Base-by-base conservation (phyloP, 176 grass and related monocot genomes). In the Thinopyrum elongatum region DNA sequence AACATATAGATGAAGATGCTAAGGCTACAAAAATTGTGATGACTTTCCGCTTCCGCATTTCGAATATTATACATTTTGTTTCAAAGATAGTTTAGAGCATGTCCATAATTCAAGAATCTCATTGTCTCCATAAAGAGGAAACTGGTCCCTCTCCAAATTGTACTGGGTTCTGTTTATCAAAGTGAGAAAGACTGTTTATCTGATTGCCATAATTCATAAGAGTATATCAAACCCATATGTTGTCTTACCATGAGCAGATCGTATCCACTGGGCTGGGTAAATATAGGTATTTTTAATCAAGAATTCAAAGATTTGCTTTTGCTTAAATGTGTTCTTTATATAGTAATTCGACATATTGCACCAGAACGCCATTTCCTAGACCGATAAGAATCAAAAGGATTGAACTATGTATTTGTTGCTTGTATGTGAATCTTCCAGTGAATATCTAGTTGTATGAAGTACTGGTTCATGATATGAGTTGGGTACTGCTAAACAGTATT, bases 11-110 rank as follows among this genome's bases (percentile, higher is more conserved):
- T 9, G 17, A 30, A 67, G 28, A 81, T 49, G 38, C 19, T 81
- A 83, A 62, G 53, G 81, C 19, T 61, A 15, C 51, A 62, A 21
- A 83, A 69, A 39, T 72, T 21, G 38, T 72, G 23, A 28, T 83
- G 15, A 72, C 30, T 72, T 72, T 36, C 5, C 16, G 25, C 67
- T 83, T 42, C 19, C 1, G 33, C 35, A 58, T 70, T 83, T 71
- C 9, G 22, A 59, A 62, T 84, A 74, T 83, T 42, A 22, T 14
- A 60, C 15, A 10, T 59, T 83, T 74, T 61, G 0, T 29, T 6
- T 19, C 35, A 27, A 74, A 62, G 25, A 42, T 42, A 60, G 17
- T 74, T 84, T 10, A 47, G 53, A 62, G 22, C 19, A 63, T 64
- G 68, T 53, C 66, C 46, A 27, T 59, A 53, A n/a, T 61, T 57